These are phyloP conservation scores for Nicotiana attenuata DNA, from an alignment of 257 asterid genomes.

Conservation along the genomic window DNA sequence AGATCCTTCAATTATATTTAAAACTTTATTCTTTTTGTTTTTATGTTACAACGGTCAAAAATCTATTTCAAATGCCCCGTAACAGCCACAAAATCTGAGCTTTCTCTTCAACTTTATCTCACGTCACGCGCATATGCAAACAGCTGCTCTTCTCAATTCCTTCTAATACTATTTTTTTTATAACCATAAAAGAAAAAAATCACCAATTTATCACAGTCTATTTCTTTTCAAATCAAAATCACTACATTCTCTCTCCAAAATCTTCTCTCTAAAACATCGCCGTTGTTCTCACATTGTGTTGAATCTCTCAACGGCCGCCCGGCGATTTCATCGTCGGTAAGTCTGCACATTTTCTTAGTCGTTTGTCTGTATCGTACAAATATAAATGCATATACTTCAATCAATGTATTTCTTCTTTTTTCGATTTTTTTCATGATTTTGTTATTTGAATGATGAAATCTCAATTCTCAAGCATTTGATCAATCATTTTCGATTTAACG, in stretches of 20 bases:
- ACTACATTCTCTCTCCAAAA: conserved; percentile 8
- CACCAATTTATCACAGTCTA: conserved; percentile 14
- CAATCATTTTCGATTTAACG: conserved; percentile 12
- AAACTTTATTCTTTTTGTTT: background rate
- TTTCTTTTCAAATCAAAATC: conserved; percentile 14
- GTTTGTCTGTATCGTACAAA: background rate
- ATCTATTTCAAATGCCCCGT: conserved; percentile 40
- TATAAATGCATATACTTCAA: background rate
- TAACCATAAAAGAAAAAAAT: background rate
- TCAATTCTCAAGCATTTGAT: background rate
- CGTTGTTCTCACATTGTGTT: conserved; percentile 25
- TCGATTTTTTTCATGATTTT: background rate
- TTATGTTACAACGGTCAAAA: conserved; percentile 35
- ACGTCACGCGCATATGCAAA: background rate
- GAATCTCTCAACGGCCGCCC: conserved; percentile 46
- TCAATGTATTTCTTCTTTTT: background rate
- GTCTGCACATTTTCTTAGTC: background rate
- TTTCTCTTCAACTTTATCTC: background rate
- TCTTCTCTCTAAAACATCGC: conserved; percentile 9
- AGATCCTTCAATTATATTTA: background rate
- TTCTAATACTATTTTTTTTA: background rate
- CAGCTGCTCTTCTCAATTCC: background rate
- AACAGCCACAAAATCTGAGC: conserved; percentile 42
- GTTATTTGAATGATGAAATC: background rate
- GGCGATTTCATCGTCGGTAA: conserved; percentile 26